Evolutionary conservation across 1,284 basidiomycete species (phyloP), one percentile per base, ranked within the genome.

Genomic region (Prillingera fragicola): DNA sequence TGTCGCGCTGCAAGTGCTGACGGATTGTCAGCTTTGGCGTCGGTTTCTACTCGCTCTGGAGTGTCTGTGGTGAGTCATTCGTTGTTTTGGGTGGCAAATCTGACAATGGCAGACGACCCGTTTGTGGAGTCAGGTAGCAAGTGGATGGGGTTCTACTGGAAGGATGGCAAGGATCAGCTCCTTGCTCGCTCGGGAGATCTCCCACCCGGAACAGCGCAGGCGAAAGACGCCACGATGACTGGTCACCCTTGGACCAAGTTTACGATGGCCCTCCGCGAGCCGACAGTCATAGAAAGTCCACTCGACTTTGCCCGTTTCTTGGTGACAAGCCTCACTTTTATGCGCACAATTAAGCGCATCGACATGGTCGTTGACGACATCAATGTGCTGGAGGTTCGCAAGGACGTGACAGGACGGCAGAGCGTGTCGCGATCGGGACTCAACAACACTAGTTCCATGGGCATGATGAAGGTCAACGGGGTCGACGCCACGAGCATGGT

Each of bases 111-210:
- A n/a, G 92, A 97, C 52, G 84, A 89, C 54, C 94, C 94, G 0
- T 87, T 94, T 60, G 92, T 97, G 8, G 84, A 82, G 9, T 91
- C 87, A 14, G 91, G 87, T 63, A 79, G 79, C 39, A 80, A 88
- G 63, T 90, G 86, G 82, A 95, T 95, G 90, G 86, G 85, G 2
- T 97, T 98, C 68, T 87, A 95, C 66, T 98, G 91, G 91, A 92
- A 91, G 65, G 85, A 87, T 58, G 83, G 84, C 57, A 86, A 85
- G 60, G 88, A 94, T 60, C 66, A 85, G 80, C 75, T 92, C 1
- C 83, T 83, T 48, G 87, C 85, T 13, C 80, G 87, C 25, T 79
- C 85, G 27, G 88, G 87, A 4, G 67, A 75, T 35, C 72, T 86
- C 7, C 80, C 82, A 3, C 69, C 74, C 2, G 62, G 67, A 12